Conservation (phyloP, 1,139 yeast species). For the Pichia terricola region DNA sequence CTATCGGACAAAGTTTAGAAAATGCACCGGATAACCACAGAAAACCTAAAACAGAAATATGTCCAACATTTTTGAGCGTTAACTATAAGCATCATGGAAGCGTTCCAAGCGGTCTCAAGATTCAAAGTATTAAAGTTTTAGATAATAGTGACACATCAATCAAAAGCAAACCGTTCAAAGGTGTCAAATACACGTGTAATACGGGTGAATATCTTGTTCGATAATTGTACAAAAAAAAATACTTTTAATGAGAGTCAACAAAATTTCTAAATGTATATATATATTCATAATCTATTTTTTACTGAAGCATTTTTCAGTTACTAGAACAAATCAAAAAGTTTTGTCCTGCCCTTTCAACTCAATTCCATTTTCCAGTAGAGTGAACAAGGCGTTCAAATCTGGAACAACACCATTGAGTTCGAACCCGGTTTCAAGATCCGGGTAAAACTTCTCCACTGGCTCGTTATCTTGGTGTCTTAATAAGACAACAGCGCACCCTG, state of each 20-base stretch:
- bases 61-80: slow-evolving; percentile 45
- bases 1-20: slow-evolving; percentile 6
- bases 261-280: too few species aligned
- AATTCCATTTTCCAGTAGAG: slow-evolving; percentile 28
- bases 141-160: slow-evolving; percentile 43
- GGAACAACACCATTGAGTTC: slow-evolving; percentile 36
- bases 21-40: neutral
- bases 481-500: slow-evolving; percentile 48
- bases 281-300: too few species aligned
- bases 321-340: too few species aligned
- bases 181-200: slow-evolving; percentile 72
- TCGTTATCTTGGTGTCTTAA: slow-evolving; percentile 40
- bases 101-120: slow-evolving; percentile 68
- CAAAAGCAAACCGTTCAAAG: slow-evolving; percentile 64
- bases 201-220: slow-evolving; percentile 53
- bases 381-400: slow-evolving; percentile 34
- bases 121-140: slow-evolving; percentile 55
- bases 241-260: too few species aligned
- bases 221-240: slow-evolving; percentile 9
- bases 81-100: slow-evolving; percentile 57
- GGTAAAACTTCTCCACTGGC: slow-evolving; percentile 18
- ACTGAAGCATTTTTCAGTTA: too few species aligned
- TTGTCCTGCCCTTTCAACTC: too few species aligned
- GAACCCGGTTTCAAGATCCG: slow-evolving; percentile 13
- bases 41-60: neutral